Evolutionary conservation across 139 green algal genomes (phyloP).

Genomic region (Dunaliella primolecta): DNA sequence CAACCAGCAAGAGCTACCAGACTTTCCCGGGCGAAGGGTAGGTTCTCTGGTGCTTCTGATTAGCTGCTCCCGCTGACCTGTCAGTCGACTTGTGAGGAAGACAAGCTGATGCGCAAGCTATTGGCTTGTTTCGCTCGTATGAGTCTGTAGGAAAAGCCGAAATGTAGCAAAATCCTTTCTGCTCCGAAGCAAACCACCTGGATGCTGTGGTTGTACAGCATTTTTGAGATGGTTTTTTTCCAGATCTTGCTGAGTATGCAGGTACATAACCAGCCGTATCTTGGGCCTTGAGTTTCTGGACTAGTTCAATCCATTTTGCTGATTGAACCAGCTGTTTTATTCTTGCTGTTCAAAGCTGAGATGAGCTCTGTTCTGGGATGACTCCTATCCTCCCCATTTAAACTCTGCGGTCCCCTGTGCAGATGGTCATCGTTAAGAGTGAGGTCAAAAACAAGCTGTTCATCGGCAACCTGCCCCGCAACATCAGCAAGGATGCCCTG

Average conservation of each 20-base stretch:
- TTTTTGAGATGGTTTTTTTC: too few relatives aligned
- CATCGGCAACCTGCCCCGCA: constrained; percentile 77
- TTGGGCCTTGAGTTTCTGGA: too few relatives aligned
- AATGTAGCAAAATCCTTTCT: background rate
- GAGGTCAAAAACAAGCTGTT: constrained; percentile 88
- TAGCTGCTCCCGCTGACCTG: too few relatives aligned
- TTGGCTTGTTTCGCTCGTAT: background rate
- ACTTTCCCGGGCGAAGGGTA: constrained; percentile 63
- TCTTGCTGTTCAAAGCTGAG: too few relatives aligned
- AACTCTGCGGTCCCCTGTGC: too few relatives aligned
- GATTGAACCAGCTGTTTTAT: too few relatives aligned
- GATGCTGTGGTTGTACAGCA: background rate
- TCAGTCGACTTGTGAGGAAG: background rate
- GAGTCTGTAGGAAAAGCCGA: background rate
- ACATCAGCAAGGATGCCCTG: constrained; percentile 55
- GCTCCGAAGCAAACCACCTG: background rate
- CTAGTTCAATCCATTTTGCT: too few relatives aligned
- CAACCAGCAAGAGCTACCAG: constrained; percentile 48
- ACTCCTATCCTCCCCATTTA: too few relatives aligned
- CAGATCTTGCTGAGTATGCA: too few relatives aligned
- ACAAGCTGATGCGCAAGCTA: too few relatives aligned
- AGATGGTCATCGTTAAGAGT: constrained; percentile 40
- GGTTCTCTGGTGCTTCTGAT: background rate
- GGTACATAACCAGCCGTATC: too few relatives aligned
- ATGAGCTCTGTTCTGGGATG: too few relatives aligned